These are phyloP conservation scores for Pulveroboletus sp. DNA, from an alignment of 768 basidiomycete species.

Conservation along the genomic window DNA sequence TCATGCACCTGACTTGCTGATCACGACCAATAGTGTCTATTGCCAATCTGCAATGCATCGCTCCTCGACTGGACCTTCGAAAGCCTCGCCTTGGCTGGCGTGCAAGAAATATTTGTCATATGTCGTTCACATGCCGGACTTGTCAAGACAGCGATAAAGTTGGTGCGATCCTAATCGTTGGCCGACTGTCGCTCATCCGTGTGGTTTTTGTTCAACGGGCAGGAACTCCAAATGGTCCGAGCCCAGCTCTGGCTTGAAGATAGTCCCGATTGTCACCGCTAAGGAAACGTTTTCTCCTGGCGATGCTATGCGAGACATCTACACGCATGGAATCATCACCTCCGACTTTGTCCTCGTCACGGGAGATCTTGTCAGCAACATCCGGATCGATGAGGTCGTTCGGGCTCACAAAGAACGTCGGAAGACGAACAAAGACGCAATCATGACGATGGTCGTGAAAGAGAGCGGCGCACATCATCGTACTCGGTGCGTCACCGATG, in stretches of 20 bases:
- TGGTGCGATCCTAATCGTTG: conserved; percentile 24
- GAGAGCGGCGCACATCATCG: conserved; percentile 68
- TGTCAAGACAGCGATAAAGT: conserved; percentile 84
- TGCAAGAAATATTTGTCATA: conserved; percentile 94
- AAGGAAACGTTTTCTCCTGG: conserved; percentile 86
- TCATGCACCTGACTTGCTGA: conserved; percentile 12
- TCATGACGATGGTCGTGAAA: conserved; percentile 95
- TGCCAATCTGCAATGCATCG: conserved; percentile 92
- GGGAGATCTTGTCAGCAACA: conserved; percentile 90
- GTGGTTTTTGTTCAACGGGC: conserved; percentile 3
- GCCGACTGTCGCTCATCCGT: conserved; percentile 10
- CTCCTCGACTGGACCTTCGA: conserved; percentile 97
- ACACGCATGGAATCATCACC: conserved; percentile 85
- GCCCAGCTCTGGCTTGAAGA: conserved; percentile 73
- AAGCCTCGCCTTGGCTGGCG: conserved; percentile 88
- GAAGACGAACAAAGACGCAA: conserved; percentile 84
- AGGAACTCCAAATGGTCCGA: conserved; percentile 86
- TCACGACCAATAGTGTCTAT: conserved; percentile 59
- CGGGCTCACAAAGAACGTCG: conserved; percentile 84
- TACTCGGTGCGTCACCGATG: conserved; percentile 52
- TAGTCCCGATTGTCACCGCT: conserved; percentile 80
- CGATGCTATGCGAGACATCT: conserved; percentile 91
- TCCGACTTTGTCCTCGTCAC: conserved; percentile 88
- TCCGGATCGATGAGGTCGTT: conserved; percentile 86
- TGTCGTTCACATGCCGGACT: conserved; percentile 87